phyloP scores from a whole-genome alignment of 2,329 filamentous ascomycete species.

The Colletotrichum sp. region DNA sequence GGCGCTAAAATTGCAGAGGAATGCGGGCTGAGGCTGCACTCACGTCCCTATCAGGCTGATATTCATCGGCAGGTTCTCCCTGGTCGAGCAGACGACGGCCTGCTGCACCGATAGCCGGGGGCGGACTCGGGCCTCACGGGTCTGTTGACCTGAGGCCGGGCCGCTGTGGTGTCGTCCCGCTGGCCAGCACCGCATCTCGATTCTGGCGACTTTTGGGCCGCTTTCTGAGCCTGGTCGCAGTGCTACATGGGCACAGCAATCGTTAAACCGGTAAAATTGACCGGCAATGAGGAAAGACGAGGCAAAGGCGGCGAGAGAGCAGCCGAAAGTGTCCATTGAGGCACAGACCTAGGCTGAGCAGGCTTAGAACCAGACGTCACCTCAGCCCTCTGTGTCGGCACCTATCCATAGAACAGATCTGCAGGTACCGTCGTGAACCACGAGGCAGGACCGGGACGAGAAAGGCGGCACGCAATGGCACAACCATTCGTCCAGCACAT shows the following conservation, averaged over 20 bases:
- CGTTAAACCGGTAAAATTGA: not conserved
- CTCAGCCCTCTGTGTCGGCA: constrained; percentile 8
- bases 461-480: not conserved
- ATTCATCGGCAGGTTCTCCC: not conserved
- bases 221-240: not conserved
- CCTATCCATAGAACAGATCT: constrained; percentile 8
- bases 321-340: not conserved
- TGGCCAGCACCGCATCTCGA: not conserved
- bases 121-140: not conserved
- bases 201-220: not conserved
- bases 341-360: constrained; percentile 1
- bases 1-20: constrained; percentile 15
- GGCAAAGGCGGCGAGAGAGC: not conserved
- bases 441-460: constrained; percentile 8
- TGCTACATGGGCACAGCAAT: not conserved
- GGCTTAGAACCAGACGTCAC: not conserved
- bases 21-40: not conserved
- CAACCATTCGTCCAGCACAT: not conserved
- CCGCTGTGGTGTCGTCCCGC: not conserved
- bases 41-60: not conserved
- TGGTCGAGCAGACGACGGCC: not conserved
- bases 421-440: constrained; percentile 14
- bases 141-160: not conserved
- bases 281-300: not conserved
- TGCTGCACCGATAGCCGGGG: not conserved